phyloP scores from a whole-genome alignment of 139 green algal genomes.

The Volvox reticuliferus region DNA sequence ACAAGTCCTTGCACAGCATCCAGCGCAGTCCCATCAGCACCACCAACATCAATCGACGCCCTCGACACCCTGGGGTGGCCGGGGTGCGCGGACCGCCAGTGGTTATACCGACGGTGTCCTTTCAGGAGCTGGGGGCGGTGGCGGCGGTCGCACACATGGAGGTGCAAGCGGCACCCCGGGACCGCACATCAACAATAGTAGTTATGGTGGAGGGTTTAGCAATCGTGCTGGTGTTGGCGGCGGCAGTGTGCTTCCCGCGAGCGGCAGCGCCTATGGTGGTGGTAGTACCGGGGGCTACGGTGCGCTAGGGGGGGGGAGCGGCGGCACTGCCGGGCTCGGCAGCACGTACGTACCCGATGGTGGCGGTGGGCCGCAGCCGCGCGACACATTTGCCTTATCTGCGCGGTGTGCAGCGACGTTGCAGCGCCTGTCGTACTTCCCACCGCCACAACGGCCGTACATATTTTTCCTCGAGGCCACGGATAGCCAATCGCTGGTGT shows the following conservation, averaged over 20 bases:
- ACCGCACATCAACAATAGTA: neutral
- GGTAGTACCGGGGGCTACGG: neutral
- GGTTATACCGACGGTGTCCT: neutral
- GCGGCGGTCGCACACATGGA: neutral
- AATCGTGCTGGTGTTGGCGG: neutral
- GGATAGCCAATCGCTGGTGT: slow-evolving; percentile 68
- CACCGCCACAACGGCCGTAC: slow-evolving; percentile 64
- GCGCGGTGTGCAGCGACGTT: neutral
- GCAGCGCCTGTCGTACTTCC: slow-evolving; percentile 59
- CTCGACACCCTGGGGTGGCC: neutral
- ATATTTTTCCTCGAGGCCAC: slow-evolving; percentile 74
- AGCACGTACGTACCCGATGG: neutral
- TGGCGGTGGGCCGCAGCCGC: neutral
- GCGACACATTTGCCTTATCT: neutral
- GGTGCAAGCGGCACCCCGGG: neutral
- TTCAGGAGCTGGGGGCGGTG: neutral
- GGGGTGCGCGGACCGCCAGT: neutral
- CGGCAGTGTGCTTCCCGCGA: neutral
- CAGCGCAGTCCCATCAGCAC: neutral
- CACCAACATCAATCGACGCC: neutral
- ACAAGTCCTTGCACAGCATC: neutral
- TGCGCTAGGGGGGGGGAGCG: neutral
- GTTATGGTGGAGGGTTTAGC: neutral
- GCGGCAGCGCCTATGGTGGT: neutral
- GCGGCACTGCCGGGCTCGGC: neutral